These are phyloP conservation scores for Backusella psychrophila DNA, from an alignment of 192 early-diverging fungal genomes.

Conservation along the genomic window DNA sequence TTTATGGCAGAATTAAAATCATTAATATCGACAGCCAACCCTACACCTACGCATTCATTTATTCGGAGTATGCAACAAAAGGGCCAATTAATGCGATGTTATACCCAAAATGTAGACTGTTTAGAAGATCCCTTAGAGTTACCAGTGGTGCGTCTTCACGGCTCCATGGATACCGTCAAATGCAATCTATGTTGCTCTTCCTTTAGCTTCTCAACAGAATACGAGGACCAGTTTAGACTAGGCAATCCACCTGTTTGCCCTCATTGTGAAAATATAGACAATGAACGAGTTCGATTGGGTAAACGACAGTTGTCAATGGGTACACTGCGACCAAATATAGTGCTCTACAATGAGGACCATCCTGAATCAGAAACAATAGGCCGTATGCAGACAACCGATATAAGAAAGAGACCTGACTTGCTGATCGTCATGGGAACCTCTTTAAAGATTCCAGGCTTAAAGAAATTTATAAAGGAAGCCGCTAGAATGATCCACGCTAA, in stretches of 20 bases:
- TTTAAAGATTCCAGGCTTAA: constrained; percentile 78
- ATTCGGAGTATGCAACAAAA: constrained; percentile 71
- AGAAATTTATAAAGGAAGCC: constrained; percentile 70
- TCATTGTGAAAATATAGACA: constrained; percentile 43
- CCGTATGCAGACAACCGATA: constrained; percentile 52
- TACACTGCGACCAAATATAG: constrained; percentile 85
- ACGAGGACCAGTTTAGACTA: constrained; percentile 59
- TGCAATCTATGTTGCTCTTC: constrained; percentile 82
- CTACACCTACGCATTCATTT: constrained; percentile 86
- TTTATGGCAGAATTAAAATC: constrained; percentile 88
- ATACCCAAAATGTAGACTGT: constrained; percentile 98
- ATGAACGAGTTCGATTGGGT: constrained; percentile 58
- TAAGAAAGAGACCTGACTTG: constrained; percentile 65
- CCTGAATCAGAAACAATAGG: constrained; percentile 67
- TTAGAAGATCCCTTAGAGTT: constrained; percentile 77
- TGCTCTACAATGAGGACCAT: constrained; percentile 95
- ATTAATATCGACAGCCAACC: constrained; percentile 65
- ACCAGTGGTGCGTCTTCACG: constrained; percentile 91
- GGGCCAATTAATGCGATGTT: constrained; percentile 84
- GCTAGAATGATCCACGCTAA: constrained; percentile 55
- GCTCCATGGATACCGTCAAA: constrained; percentile 79
- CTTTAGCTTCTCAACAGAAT: constrained; percentile 60
- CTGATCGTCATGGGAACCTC: constrained; percentile 90
- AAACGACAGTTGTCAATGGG: constrained; percentile 79
- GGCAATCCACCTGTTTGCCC: constrained; percentile 76